These are phyloP conservation scores for Hirschfeldia incana DNA, from an alignment of 345 rosid genomes.

Conservation along the genomic window DNA sequence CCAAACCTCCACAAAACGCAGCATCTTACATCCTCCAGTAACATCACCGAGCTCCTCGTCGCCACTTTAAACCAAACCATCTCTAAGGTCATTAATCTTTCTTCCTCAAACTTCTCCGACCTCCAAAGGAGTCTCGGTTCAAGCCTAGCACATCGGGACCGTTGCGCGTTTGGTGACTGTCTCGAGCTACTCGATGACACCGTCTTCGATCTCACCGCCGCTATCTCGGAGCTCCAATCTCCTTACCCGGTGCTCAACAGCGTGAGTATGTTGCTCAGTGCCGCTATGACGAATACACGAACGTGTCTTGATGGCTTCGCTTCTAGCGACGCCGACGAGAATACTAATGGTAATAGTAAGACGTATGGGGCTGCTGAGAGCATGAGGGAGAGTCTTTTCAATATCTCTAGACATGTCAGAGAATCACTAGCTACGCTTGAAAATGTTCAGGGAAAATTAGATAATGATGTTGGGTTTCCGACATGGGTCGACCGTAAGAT, in stretches of 20 bases:
- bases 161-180: constrained; percentile 62
- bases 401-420: constrained; percentile 65
- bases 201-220: constrained; percentile 46
- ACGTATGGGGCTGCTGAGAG: constrained; percentile 39
- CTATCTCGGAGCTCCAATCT: constrained; percentile 49
- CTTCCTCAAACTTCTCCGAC: constrained; percentile 51
- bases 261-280: constrained; percentile 49
- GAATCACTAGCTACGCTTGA: constrained; percentile 70
- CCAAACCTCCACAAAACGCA: constrained; percentile 17
- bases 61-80: constrained; percentile 55
- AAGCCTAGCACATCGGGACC: constrained; percentile 41
- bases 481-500: constrained; percentile 60
- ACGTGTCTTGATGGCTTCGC: constrained; percentile 90
- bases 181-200: constrained; percentile 60
- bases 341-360: background rate
- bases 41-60: constrained; percentile 51
- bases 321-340: constrained; percentile 20
- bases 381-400: constrained; percentile 47
- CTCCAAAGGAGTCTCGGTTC: constrained; percentile 33
- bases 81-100: constrained; percentile 46
- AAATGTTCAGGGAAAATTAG: constrained; percentile 57
- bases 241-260: background rate
- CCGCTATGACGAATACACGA: constrained; percentile 79
- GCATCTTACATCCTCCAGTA: constrained; percentile 31
- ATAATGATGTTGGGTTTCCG: constrained; percentile 59